These are phyloP conservation scores for Magnaporthiopsis incrustans DNA, from an alignment of 2,329 filamentous ascomycete genomes.

Conservation along the genomic window DNA sequence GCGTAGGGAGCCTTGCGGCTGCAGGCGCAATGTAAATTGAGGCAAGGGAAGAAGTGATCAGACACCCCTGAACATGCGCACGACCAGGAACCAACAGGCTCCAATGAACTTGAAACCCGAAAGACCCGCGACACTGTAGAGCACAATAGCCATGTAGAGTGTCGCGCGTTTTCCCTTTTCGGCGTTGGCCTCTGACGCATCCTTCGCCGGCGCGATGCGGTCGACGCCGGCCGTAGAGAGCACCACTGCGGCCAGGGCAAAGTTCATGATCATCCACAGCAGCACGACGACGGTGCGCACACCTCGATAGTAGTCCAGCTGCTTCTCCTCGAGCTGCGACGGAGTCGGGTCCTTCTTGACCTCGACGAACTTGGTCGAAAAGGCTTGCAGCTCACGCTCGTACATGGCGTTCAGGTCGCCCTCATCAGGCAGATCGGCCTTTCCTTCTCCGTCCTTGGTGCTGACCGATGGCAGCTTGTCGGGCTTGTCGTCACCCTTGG, in stretches of 20 bases:
- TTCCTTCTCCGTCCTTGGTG: conserved; percentile 80
- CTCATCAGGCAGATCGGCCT: conserved; percentile 93
- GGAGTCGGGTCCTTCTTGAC: conserved; percentile 55
- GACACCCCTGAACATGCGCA: conserved; percentile 73
- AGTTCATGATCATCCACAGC: conserved; percentile 94
- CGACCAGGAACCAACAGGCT: conserved; percentile 85
- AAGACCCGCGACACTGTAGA: conserved; percentile 82
- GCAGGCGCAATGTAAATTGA: neutral
- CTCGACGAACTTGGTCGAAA: conserved; percentile 65
- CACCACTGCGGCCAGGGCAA: conserved; percentile 79
- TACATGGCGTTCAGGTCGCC: conserved; percentile 94
- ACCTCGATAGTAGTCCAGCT: conserved; percentile 97
- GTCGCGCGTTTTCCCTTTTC: conserved; percentile 43
- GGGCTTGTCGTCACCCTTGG: conserved; percentile 93
- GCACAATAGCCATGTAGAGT: conserved; percentile 77
- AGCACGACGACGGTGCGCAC: conserved; percentile 89
- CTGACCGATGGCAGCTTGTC: conserved; percentile 84
- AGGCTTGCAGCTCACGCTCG: conserved; percentile 70
- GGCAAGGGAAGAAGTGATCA: conserved; percentile 19
- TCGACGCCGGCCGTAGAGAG: conserved; percentile 79
- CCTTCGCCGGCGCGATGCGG: conserved; percentile 43
- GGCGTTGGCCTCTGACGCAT: conserved; percentile 36
- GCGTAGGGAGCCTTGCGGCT: neutral
- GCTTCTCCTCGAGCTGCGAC: conserved; percentile 61
- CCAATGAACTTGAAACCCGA: conserved; percentile 83